These are phyloP conservation scores for Limtongia smithiae DNA, from an alignment of 805 yeast genomes.

Conservation along the genomic window DNA sequence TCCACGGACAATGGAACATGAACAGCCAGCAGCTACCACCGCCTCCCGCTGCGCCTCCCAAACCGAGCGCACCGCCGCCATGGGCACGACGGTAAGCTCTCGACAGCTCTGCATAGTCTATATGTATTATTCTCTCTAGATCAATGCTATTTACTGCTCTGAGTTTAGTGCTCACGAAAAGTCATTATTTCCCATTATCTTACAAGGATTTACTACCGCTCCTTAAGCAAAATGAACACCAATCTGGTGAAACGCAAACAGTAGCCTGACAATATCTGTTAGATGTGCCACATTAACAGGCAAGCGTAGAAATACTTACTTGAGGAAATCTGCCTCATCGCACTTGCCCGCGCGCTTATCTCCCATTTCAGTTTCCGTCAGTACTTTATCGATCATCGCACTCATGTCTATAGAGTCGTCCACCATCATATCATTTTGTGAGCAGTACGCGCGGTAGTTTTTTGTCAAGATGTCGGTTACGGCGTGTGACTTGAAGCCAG, in stretches of 20 bases:
- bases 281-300: constrained; percentile 27
- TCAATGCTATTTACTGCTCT: no score
- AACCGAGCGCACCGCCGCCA: constrained; percentile 22
- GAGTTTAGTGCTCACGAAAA: no score
- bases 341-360: constrained; percentile 90
- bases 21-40: constrained; percentile 6
- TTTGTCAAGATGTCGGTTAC: constrained; percentile 78
- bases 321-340: constrained; percentile 89
- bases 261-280: constrained; percentile 37
- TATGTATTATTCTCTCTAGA: no score
- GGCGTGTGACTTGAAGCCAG: constrained; percentile 82
- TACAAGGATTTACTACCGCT: no score
- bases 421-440: constrained; percentile 45
- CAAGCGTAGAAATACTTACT: constrained; percentile 15
- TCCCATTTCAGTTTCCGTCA: constrained; percentile 72
- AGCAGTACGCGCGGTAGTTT: constrained; percentile 77
- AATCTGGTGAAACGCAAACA: constrained; percentile 93
- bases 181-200: no score
- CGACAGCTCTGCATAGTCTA: no score
- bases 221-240: constrained; percentile 91
- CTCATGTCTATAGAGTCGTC: constrained; percentile 40
- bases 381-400: constrained; percentile 66
- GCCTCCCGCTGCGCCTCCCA: constrained; percentile 10
- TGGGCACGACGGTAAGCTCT: constrained; percentile 24
- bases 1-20: neutral